Evolutionary conservation across 345 rosid genomes (phyloP).

Genomic region (Triadica sebifera): DNA sequence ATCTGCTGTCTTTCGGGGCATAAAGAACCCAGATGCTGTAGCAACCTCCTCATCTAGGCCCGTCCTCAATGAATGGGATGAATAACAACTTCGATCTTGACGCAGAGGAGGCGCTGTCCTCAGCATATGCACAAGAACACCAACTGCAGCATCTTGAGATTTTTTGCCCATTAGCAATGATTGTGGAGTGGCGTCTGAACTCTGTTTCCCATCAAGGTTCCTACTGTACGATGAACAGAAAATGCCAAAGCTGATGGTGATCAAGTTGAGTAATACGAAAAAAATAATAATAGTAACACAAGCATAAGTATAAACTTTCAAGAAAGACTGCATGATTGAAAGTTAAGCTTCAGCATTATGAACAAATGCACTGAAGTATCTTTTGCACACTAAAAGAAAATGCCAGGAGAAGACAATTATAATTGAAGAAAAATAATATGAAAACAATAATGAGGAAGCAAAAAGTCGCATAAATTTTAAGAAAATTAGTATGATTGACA

Average conservation of each 20-base stretch:
- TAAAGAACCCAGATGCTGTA: conserved; percentile 62
- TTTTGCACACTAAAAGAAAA: not conserved
- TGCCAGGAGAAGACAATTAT: not conserved
- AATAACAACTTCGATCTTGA: conserved; percentile 68
- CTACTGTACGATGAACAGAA: conserved; percentile 35
- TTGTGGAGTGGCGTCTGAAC: conserved; percentile 43
- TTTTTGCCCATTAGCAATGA: conserved; percentile 44
- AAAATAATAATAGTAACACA: not conserved
- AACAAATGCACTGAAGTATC: not conserved
- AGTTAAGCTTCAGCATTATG: not conserved
- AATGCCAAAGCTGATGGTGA: not conserved
- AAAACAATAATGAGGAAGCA: not conserved
- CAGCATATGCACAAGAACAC: conserved; percentile 75
- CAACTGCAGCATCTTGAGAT: conserved; percentile 92
- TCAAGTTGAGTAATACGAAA: not conserved
- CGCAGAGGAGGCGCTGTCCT: conserved; percentile 75
- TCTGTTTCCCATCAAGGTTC: conserved; percentile 43
- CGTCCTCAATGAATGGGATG: conserved; percentile 44
- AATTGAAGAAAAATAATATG: not conserved
- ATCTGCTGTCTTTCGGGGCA: conserved; percentile 67
- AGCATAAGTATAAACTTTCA: not conserved
- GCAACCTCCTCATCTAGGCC: conserved; percentile 52
- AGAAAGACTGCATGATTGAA: not conserved
- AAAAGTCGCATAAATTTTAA: not conserved
- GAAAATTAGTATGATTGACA: not conserved